Evolutionary conservation across 257 asterid genomes (phyloP).

Genomic region (Echium plantagineum): DNA sequence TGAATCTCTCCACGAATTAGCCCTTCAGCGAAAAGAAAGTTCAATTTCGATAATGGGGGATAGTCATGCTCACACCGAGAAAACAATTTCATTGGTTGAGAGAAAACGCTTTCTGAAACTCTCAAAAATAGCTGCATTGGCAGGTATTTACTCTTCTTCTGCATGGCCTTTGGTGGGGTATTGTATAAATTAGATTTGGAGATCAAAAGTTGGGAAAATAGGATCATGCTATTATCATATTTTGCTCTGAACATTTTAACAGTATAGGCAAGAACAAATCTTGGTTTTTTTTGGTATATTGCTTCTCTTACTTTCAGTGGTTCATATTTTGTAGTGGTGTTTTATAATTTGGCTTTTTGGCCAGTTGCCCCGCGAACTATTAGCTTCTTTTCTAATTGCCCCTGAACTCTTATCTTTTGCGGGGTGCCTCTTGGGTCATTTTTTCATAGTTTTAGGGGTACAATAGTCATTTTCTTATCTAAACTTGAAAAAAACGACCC

Average conservation of each 20-base stretch:
- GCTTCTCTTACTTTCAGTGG: neutral
- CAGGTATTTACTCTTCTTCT: conserved; percentile 41
- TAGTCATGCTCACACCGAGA: conserved; percentile 19
- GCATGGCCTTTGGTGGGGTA: conserved; percentile 4
- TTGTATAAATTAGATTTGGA: neutral
- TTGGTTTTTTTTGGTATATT: neutral
- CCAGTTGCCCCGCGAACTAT: too few relatives aligned
- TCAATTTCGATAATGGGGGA: conserved; percentile 29
- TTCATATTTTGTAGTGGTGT: too few relatives aligned
- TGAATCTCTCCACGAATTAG: conserved; percentile 62
- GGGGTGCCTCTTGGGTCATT: too few relatives aligned
- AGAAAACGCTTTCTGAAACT: conserved; percentile 76
- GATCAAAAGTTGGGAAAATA: neutral
- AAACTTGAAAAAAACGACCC: too few relatives aligned
- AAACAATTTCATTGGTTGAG: conserved; percentile 39
- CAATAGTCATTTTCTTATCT: too few relatives aligned
- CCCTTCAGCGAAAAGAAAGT: conserved; percentile 49
- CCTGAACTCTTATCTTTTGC: too few relatives aligned
- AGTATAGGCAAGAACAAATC: neutral
- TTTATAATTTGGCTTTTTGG: too few relatives aligned
- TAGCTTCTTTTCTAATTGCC: too few relatives aligned
- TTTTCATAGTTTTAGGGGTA: too few relatives aligned
- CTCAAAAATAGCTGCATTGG: conserved; percentile 75
- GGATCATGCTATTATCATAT: neutral
- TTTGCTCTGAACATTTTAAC: neutral